Evolutionary conservation across 140 eudicot genomes (phyloP).

Genomic region (Erigeron philadelphicus): DNA sequence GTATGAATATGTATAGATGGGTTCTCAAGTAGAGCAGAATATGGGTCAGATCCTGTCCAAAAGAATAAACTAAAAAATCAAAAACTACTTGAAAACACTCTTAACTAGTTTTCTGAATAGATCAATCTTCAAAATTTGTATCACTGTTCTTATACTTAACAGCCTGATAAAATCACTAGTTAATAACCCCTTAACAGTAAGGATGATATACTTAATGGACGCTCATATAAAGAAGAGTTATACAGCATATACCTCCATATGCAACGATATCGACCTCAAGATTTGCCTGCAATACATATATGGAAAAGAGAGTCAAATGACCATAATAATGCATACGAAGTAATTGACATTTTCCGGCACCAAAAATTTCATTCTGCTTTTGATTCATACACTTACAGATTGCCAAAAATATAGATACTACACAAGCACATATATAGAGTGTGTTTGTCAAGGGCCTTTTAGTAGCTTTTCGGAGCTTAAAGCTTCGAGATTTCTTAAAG

Average conservation of each 20-base stretch:
- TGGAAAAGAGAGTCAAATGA: background rate
- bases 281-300: conserved; percentile 47
- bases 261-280: conserved; percentile 86
- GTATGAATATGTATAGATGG: conserved; percentile 64
- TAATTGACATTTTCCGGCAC: background rate
- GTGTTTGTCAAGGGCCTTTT: no score
- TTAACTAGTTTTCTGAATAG: no score
- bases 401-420: no score
- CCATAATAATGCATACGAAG: background rate
- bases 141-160: no score
- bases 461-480: no score
- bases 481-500: no score
- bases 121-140: no score
- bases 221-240: background rate
- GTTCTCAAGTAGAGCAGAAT: conserved; percentile 61
- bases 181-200: background rate
- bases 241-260: conserved; percentile 67
- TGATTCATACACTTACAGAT: no score
- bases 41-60: conserved; percentile 76
- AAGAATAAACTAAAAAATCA: background rate
- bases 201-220: background rate
- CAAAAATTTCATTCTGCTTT: background rate
- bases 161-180: background rate
- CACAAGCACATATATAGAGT: no score
- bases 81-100: background rate